These are phyloP conservation scores for Centrapalus pauciflorus DNA, from an alignment of 129 eudicot genomes.

Conservation along the genomic window DNA sequence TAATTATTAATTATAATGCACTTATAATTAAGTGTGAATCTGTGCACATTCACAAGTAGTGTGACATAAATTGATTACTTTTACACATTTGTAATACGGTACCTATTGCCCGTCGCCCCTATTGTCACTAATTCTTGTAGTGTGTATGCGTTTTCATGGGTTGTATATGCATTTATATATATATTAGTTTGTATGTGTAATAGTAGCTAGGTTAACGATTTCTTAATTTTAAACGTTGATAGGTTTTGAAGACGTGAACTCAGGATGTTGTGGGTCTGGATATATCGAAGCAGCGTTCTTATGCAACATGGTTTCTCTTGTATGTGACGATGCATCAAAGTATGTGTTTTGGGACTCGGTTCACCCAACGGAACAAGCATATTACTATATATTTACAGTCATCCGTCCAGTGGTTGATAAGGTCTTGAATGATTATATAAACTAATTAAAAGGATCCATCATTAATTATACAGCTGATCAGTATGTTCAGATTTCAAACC, in stretches of 20 bases:
- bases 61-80: too few relatives aligned
- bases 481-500: background rate
- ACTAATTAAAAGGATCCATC: background rate
- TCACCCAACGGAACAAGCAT: slow-evolving; percentile 50
- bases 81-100: too few relatives aligned
- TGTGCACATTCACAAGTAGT: too few relatives aligned
- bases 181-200: too few relatives aligned
- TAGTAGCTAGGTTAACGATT: too few relatives aligned
- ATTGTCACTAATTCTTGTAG: too few relatives aligned
- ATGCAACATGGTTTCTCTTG: slow-evolving; percentile 39
- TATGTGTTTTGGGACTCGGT: slow-evolving; percentile 56
- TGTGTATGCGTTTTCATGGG: background rate
- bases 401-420: slow-evolving; percentile 34
- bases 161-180: background rate
- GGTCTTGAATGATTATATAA: slow-evolving; percentile 17
- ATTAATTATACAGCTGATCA: background rate
- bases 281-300: slow-evolving; percentile 34
- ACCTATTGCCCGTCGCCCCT: too few relatives aligned
- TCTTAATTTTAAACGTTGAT: background rate
- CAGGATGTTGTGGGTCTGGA: slow-evolving; percentile 70
- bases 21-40: too few relatives aligned
- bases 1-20: too few relatives aligned
- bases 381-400: slow-evolving; percentile 26
- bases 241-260: slow-evolving; percentile 50
- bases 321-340: slow-evolving; percentile 46